Evolutionary conservation across 1,139 yeast genomes (phyloP), one percentile per base, ranked within the genome.

Genomic region (Candida gigantensis): DNA sequence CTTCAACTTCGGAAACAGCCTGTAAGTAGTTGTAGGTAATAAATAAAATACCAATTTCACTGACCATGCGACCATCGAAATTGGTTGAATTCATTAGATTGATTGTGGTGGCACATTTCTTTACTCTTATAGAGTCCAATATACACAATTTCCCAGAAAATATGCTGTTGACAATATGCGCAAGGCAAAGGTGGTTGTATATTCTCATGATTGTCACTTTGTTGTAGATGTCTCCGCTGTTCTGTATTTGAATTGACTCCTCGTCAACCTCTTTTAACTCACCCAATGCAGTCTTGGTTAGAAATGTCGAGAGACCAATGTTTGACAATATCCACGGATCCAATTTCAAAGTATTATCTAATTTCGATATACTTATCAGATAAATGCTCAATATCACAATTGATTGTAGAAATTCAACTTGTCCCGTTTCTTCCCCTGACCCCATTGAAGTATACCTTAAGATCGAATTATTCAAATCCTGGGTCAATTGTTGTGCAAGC

Each of bases 21-120:
- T 81, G 85, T 21, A 81, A 62, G 51, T 72, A 84, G 41, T 75
- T 77, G 56, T 84, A 84, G 1, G 85, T 68, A 12, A 82, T 70
- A 24, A 79, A 58, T 39, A 83, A 76, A 8, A 84, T 68, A 13
- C 81, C 77, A 36, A 84, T 81, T 57, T 86, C 95, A 37, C 90
- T 84, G 11, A 85, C 84, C 81, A 86, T 84, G 43, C 95, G 62
- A 10, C 89, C 90, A 53, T 86, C 95, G 53, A 86, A 86, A 50
- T 84, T 84, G 3, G 92, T 84, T 0, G 92, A 80, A 30, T 77
- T 69, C 2, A 81, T 71, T 26, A 83, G 62, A 27, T 81, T 79
- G 32, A 83, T 62, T 1, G 84, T 75, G 6, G 83, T 71, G 15
- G 79, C 71, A 41, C 89, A 81, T 46, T 79, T 74, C 44, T 77